phyloP scores from a whole-genome alignment of 1,284 basidiomycete genomes.

The Tremellales sp. region DNA sequence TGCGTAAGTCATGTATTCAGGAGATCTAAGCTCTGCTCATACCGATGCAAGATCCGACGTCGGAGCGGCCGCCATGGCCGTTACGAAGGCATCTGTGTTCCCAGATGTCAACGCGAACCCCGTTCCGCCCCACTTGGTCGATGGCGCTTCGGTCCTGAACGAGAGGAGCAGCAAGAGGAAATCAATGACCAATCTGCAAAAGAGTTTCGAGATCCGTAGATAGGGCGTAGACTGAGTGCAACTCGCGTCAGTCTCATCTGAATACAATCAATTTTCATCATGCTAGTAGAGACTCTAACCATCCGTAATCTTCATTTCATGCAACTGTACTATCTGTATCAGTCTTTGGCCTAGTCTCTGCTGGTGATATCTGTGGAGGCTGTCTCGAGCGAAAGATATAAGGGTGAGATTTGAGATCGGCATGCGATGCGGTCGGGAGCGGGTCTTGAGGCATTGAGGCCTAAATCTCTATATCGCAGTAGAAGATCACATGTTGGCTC shows the following conservation, averaged over 20 bases:
- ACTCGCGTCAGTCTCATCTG: no score
- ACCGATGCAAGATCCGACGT: conserved; percentile 15
- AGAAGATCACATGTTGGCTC: no score
- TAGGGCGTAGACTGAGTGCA: neutral
- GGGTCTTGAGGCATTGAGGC: no score
- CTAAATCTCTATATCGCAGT: no score
- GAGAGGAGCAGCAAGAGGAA: conserved; percentile 25
- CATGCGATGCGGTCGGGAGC: no score
- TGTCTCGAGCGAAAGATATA: no score
- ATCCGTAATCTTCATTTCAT: no score
- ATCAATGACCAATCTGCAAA: conserved; percentile 20
- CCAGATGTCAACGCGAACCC: neutral
- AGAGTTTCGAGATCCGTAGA: conserved; percentile 8
- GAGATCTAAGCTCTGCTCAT: neutral
- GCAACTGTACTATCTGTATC: no score
- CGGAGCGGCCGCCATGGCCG: conserved; percentile 35
- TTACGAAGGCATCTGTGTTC: conserved; percentile 8
- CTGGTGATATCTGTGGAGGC: no score
- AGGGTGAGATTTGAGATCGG: no score
- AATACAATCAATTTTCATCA: conserved; percentile 4
- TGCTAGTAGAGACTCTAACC: no score
- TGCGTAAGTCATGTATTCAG: conserved; percentile 7
- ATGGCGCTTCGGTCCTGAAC: conserved; percentile 28
- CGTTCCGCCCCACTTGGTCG: conserved; percentile 14
- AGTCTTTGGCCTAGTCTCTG: no score